Conservation (phyloP, 805 yeast genomes). For the Lipomyces lipofer region DNA sequence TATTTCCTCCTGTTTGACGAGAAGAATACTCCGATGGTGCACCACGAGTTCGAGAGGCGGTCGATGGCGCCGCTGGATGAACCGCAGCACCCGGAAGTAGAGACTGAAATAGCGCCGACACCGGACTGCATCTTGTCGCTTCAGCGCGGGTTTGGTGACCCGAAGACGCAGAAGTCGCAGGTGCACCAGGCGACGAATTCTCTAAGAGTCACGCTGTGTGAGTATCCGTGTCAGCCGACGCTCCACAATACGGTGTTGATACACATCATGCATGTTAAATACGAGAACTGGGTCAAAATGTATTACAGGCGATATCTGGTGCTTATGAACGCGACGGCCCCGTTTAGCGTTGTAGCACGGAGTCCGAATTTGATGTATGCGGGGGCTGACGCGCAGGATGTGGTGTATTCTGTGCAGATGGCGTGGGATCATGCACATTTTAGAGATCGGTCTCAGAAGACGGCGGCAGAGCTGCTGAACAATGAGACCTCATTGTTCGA, state of each 20-base stretch:
- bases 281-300: neutral
- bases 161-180: neutral
- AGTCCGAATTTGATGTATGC: conserved; percentile 6
- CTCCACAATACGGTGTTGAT: conserved; percentile 28
- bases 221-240: conserved; percentile 26
- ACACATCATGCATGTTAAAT: conserved; percentile 23
- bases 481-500: neutral
- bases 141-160: neutral
- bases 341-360: conserved; percentile 22
- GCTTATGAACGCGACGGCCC: conserved; percentile 21
- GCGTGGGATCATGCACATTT: conserved; percentile 25
- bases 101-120: neutral
- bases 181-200: conserved; percentile 29
- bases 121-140: conserved; percentile 14
- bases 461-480: neutral
- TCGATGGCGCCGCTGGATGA: conserved; percentile 9
- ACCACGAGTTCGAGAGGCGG: conserved; percentile 18
- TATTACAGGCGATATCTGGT: conserved; percentile 19
- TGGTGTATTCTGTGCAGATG: conserved; percentile 14
- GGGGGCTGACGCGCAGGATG: conserved; percentile 15
- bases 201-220: conserved; percentile 29
- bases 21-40: conserved; percentile 10
- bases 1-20: conserved; percentile 17
- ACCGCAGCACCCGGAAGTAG: neutral
- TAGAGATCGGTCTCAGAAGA: neutral